A percentile compares a stretch with the other conserved stretches of the same genome.
phyloP scores from a whole-genome alignment of 1,139 yeast genomes.

The Yamadazyma songkhlaensis region DNA sequence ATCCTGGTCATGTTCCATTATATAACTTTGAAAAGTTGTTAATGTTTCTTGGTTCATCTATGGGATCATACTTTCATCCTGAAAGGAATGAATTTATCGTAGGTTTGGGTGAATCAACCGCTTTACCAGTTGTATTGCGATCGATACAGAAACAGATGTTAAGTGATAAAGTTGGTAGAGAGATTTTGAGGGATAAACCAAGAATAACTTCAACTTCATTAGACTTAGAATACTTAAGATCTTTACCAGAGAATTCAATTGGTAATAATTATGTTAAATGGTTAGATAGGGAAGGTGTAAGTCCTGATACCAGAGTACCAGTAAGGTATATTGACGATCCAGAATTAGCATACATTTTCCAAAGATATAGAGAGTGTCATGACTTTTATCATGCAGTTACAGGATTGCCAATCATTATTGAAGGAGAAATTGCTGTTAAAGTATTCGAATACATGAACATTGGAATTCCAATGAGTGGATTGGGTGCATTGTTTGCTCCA shows the following conservation, averaged over 20 bases:
- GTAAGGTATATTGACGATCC: constrained; percentile 87
- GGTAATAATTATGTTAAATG: constrained; percentile 79
- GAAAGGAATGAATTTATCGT: constrained; percentile 78
- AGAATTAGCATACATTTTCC: constrained; percentile 86
- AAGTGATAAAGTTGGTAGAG: constrained; percentile 69
- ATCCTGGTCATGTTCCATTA: constrained; percentile 82
- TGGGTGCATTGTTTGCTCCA: constrained; percentile 89
- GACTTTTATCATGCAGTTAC: constrained; percentile 94
- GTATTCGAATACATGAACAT: constrained; percentile 90
- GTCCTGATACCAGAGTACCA: constrained; percentile 90
- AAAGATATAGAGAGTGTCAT: constrained; percentile 93
- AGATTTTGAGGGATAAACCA: constrained; percentile 75
- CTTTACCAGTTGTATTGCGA: constrained; percentile 64
- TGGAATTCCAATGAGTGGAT: constrained; percentile 94
- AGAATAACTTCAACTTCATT: constrained; percentile 74
- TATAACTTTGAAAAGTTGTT: constrained; percentile 59
- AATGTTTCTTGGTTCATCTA: constrained; percentile 70
- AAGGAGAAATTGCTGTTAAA: constrained; percentile 93
- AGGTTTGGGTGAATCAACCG: constrained; percentile 93
- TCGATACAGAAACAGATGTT: constrained; percentile 72
- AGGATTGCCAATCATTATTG: constrained; percentile 86
- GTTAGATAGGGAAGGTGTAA: constrained; percentile 84
- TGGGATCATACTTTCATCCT: constrained; percentile 85
- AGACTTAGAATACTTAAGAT: constrained; percentile 57
- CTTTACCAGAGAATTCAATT: constrained; percentile 66